Evolutionary conservation across 2,329 filamentous ascomycete genomes (phyloP), one percentile per base, ranked within the genome.

Genomic region (Meredithiella fracta): DNA sequence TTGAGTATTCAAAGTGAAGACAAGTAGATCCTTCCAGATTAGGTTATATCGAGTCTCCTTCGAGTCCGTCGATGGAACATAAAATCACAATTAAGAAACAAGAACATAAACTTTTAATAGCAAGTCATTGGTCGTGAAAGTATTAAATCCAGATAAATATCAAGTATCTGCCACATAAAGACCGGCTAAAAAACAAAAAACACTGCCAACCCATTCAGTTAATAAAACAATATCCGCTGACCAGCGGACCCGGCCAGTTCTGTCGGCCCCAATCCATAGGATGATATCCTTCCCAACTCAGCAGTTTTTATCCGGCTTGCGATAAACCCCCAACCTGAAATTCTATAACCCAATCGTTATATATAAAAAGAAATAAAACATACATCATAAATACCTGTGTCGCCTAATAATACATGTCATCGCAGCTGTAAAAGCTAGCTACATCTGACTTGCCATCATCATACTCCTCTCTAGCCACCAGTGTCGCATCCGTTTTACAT

Each of bases 401-500:
- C 22, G 6, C 7, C 22, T 38, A 52, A 37, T 34, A 23, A 15
- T 52, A 23, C 31, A 38, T 38, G 25, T 56, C 57, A 44, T 56
- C 57, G 37, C 57, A 59, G 37, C 55, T 54, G 23, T 56, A 54
- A 54, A 59, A 59, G 14, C 53, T 56, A 29, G 55, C 57, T 23
- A 37, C 38, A 31, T 23, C 53, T 26, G 56, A 58, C 37, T 55
- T 51, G 6, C 22, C 52, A 51, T 56, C 31, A 11, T 52, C 50
- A 9, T 51, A n/a, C 23, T 55, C 31, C 4, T 40, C 44, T 1
- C 50, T n/a, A n/a, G n/a, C 50, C 11, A 52, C 31, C 29, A 52
- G 40, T 26, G 54, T 55, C 44, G 54, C 37, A 9, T 29, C 50
- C 17, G 50, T 52, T 8, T 29, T 8, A 22, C 44, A 49, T 25